A percentile compares a stretch with the other conserved stretches of the same genome.
Conservation (phyloP, 2,329 filamentous ascomycete species). For the Microdochium bolleyi region DNA sequence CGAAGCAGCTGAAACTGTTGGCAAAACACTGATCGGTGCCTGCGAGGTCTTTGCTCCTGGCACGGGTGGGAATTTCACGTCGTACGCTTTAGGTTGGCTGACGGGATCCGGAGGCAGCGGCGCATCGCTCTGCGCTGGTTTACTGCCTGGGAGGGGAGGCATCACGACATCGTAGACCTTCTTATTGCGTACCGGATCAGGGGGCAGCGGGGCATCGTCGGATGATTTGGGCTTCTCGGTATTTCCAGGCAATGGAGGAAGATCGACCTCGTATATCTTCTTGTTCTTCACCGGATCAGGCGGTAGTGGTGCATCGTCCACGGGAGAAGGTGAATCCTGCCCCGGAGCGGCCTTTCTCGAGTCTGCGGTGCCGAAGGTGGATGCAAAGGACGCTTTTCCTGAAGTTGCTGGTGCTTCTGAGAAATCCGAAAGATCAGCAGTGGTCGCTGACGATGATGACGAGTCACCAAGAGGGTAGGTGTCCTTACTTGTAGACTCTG, state of each 20-base stretch:
- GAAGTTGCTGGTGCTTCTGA: conserved; percentile 10
- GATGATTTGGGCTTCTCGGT: conserved; percentile 10
- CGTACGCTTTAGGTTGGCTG: conserved; percentile 18
- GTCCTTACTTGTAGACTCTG: conserved; percentile 46
- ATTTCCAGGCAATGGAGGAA: conserved; percentile 27
- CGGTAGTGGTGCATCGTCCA: conserved; percentile 30
- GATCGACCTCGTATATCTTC: conserved; percentile 18
- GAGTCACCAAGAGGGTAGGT: conserved; percentile 40
- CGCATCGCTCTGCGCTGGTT: conserved; percentile 17
- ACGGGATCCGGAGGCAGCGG: conserved; percentile 30
- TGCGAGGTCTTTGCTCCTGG: conserved; percentile 9
- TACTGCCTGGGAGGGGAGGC: background rate
- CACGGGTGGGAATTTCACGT: conserved; percentile 15
- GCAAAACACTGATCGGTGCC: background rate
- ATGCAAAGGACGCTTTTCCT: conserved; percentile 20
- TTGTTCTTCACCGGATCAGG: conserved; percentile 26
- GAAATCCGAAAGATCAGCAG: conserved; percentile 19
- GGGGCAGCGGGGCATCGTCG: conserved; percentile 29
- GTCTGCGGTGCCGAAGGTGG: conserved; percentile 20
- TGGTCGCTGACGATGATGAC: conserved; percentile 41
- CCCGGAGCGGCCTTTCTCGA: conserved; percentile 5
- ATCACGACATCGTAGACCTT: conserved; percentile 14
- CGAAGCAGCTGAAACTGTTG: background rate
- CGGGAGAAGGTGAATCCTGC: background rate
- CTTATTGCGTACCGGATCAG: conserved; percentile 24